These are phyloP conservation scores for Boletus pseudopeckii DNA, from an alignment of 768 basidiomycete genomes.

Conservation along the genomic window DNA sequence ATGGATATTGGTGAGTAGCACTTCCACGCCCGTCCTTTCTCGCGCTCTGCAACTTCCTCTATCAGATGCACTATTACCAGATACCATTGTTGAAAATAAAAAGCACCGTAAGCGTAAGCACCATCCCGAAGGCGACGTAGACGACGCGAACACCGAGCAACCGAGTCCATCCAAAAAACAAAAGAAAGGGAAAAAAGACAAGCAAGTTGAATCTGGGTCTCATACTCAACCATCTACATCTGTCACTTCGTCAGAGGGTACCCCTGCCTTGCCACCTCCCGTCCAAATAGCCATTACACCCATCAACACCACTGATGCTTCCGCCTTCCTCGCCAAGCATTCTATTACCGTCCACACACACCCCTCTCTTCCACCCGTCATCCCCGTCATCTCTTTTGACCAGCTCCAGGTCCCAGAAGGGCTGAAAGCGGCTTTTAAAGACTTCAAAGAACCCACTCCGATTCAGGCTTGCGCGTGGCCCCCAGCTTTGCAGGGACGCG, in stretches of 20 bases:
- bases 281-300: slow-evolving; percentile 13
- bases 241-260: slow-evolving; percentile 1
- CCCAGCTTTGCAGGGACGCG: slow-evolving; percentile 71
- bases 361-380: slow-evolving; percentile 40
- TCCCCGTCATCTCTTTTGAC: slow-evolving; percentile 72
- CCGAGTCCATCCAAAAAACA: slow-evolving; percentile 19
- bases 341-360: slow-evolving; percentile 68
- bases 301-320: slow-evolving; percentile 37
- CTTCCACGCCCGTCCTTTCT: not conserved
- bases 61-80: not conserved
- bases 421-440: slow-evolving; percentile 59
- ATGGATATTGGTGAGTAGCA: slow-evolving; percentile 2
- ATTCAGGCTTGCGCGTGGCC: slow-evolving; percentile 98
- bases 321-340: slow-evolving; percentile 68
- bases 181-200: slow-evolving; percentile 27
- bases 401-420: slow-evolving; percentile 64
- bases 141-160: not conserved
- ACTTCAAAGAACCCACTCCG: slow-evolving; percentile 87
- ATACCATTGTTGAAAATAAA: slow-evolving; percentile 10
- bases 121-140: slow-evolving; percentile 1
- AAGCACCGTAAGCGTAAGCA: slow-evolving; percentile 28
- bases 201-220: not conserved
- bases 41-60: not conserved
- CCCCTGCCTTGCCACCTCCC: slow-evolving; percentile 17
- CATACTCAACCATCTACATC: not conserved